Evolutionary conservation across 768 basidiomycete species (phyloP).

Genomic region (Suillus brevipes): DNA sequence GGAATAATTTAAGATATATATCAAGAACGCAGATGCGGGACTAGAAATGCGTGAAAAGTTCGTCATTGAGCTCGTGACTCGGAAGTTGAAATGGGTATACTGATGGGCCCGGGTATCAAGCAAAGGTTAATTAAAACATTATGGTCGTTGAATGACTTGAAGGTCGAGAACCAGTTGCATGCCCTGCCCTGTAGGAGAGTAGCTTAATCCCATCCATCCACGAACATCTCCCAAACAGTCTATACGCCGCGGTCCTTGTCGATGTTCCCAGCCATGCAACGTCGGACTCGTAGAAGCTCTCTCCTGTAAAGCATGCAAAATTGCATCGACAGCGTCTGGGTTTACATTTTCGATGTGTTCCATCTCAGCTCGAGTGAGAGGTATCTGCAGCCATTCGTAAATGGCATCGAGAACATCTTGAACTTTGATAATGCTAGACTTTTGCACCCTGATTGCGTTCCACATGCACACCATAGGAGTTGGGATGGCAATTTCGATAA

Average conservation of each 20-base stretch:
- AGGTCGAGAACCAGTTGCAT: constrained; percentile 4
- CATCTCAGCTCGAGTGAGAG: constrained; percentile 37
- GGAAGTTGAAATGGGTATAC: neutral
- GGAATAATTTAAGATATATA: neutral
- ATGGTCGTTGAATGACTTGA: neutral
- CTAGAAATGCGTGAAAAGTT: neutral
- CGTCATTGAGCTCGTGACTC: neutral
- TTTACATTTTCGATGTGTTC: constrained; percentile 19
- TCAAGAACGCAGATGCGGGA: too few relatives aligned
- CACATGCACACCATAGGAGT: constrained; percentile 34
- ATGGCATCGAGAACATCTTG: constrained; percentile 51
- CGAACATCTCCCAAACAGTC: constrained; percentile 47
- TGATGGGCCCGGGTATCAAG: neutral
- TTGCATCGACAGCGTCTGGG: constrained; percentile 19
- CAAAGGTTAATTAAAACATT: neutral
- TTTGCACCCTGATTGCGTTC: constrained; percentile 19
- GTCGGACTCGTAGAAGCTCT: constrained; percentile 42
- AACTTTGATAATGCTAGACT: constrained; percentile 44
- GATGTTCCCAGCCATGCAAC: constrained; percentile 39
- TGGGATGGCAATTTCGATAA: constrained; percentile 27
- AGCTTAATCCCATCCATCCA: constrained; percentile 4
- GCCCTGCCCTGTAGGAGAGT: constrained; percentile 1
- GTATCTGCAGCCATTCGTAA: constrained; percentile 47
- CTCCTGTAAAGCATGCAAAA: constrained; percentile 30
- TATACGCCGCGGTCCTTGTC: constrained; percentile 45